phyloP scores from a whole-genome alignment of 805 yeast genomes.

The Priceomyces haplophilus region DNA sequence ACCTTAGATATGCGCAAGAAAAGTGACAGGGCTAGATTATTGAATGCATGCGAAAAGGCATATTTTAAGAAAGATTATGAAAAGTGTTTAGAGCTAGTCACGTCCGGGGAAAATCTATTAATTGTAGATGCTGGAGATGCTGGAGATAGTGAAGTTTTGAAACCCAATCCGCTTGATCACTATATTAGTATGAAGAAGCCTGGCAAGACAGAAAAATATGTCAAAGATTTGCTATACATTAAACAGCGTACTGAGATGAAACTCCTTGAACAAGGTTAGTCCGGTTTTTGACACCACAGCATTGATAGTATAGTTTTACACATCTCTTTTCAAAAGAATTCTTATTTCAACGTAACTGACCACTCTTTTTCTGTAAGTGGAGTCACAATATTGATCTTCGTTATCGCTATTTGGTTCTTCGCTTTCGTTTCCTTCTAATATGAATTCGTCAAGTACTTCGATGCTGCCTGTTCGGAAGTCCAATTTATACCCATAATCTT shows the following conservation, averaged over 20 bases:
- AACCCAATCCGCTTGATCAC: background rate
- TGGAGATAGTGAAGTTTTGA: conserved; percentile 16
- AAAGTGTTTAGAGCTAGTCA: conserved; percentile 48
- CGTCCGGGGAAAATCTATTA: conserved; percentile 31
- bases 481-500: conserved; percentile 47
- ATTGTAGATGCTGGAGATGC: conserved; percentile 22
- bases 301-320: too few species aligned
- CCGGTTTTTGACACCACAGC: background rate
- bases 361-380: conserved; percentile 38
- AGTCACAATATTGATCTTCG: conserved; percentile 31
- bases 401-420: conserved; percentile 10
- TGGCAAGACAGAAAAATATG: conserved; percentile 45
- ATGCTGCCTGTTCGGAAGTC: conserved; percentile 64
- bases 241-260: conserved; percentile 21
- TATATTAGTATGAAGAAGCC: conserved; percentile 27
- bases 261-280: background rate
- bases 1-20: conserved; percentile 37
- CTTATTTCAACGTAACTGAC: conserved; percentile 48
- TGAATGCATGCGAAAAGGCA: conserved; percentile 60
- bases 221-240: conserved; percentile 49
- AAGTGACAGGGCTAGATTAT: conserved; percentile 51
- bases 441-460: conserved; percentile 69
- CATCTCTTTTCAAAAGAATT: conserved; percentile 32
- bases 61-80: conserved; percentile 54
- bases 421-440: conserved; percentile 9